phyloP scores from a whole-genome alignment of 2,329 filamentous ascomycete species.

The Alternaria solani region DNA sequence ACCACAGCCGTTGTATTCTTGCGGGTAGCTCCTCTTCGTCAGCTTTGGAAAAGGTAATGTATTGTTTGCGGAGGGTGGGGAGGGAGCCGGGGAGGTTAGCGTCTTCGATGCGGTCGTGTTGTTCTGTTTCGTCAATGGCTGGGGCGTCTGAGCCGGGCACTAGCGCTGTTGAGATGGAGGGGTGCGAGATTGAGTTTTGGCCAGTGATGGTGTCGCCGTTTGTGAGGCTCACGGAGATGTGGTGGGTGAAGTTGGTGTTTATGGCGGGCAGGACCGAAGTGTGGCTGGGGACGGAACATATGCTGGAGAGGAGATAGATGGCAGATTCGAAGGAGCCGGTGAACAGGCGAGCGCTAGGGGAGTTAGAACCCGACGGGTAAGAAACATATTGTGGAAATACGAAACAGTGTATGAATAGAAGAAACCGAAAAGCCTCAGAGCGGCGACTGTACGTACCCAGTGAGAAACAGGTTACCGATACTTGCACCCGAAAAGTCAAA shows the following conservation, averaged over 20 bases:
- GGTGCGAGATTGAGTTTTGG: constrained; percentile 70
- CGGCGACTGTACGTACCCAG: constrained; percentile 51
- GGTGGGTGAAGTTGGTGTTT: constrained; percentile 93
- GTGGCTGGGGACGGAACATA: constrained; percentile 81
- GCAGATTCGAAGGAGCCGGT: constrained; percentile 91
- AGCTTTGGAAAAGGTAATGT: constrained; percentile 81
- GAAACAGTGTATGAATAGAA: background rate
- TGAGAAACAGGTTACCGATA: constrained; percentile 62
- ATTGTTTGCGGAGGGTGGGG: constrained; percentile 78
- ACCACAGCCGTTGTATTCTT: constrained; percentile 86
- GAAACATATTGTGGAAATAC: background rate
- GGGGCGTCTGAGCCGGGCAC: constrained; percentile 23
- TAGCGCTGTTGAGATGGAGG: constrained; percentile 39
- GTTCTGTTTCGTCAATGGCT: constrained; percentile 55
- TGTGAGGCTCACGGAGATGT: constrained; percentile 83
- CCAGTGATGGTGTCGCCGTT: constrained; percentile 84
- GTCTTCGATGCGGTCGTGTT: constrained; percentile 75
- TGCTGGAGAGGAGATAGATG: constrained; percentile 86
- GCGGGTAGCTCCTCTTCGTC: constrained; percentile 77
- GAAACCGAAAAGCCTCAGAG: background rate
- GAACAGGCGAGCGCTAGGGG: constrained; percentile 78
- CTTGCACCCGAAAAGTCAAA: constrained; percentile 61
- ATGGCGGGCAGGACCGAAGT: constrained; percentile 87
- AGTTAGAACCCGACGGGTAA: constrained; percentile 13
- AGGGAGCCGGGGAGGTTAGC: constrained; percentile 83